These are phyloP conservation scores for rapeseed (Brassica napus) DNA, from an alignment of 345 rosid genomes.

Conservation along the genomic window Da-Ae NC_063451.1:40382501-40383000, in stretches of 20 bases:
- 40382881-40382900: not conserved
- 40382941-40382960: not conserved
- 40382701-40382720: not conserved
- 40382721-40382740: not conserved
- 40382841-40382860: not conserved
- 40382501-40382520: too few species aligned
- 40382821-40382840: not conserved
- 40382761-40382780: not conserved
- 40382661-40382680: not conserved
- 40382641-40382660: not conserved
- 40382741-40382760: constrained; percentile 9
- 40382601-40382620: not conserved
- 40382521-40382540: too few species aligned
- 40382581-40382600: not conserved
- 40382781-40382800: not conserved
- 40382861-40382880: not conserved
- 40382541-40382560: not conserved
- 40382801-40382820: not conserved
- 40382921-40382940: constrained; percentile 4
- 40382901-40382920: not conserved
- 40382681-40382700: not conserved
- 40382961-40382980: not conserved
- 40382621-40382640: too few species aligned
- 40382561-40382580: not conserved
- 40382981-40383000: constrained; percentile 23